A percentile compares a stretch with the other conserved stretches of the same genome.
phyloP scores from a whole-genome alignment of 106 monocot species.

The Apostasia ramifera region DNA sequence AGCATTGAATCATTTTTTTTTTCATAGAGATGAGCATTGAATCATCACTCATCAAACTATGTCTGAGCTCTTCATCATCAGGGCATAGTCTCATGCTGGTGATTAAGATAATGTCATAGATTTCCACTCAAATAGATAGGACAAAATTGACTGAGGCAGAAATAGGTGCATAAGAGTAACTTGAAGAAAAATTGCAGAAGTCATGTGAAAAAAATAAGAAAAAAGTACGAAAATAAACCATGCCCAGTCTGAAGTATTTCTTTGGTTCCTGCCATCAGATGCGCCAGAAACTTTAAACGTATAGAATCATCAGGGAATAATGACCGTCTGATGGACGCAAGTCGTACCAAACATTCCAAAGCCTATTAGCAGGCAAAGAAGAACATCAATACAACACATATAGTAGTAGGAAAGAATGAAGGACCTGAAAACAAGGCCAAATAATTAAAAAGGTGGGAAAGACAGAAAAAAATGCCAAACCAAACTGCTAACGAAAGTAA shows the following conservation, averaged over 20 bases:
- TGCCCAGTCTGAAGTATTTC: slow-evolving; percentile 93
- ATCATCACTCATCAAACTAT: no score
- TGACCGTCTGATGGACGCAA: slow-evolving; percentile 87
- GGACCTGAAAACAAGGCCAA: background rate
- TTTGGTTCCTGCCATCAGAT: slow-evolving; percentile 91
- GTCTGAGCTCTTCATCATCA: no score
- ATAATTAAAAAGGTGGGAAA: background rate
- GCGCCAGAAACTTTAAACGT: slow-evolving; percentile 67
- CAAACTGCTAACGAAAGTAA: no score
- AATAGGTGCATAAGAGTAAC: background rate
- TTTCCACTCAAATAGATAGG: background rate
- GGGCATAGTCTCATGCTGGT: no score
- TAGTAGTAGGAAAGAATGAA: background rate
- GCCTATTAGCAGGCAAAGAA: slow-evolving; percentile 35
- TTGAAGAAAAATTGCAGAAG: background rate
- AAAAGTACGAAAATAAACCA: slow-evolving; percentile 36
- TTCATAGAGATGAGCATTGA: no score
- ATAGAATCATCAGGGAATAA: slow-evolving; percentile 76
- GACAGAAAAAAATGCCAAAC: background rate
- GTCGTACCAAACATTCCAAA: slow-evolving; percentile 88
- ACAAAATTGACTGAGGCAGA: background rate
- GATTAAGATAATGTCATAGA: no score
- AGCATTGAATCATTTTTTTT: no score
- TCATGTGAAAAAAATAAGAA: background rate
- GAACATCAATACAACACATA: background rate